These are phyloP conservation scores for Artemisia argyi DNA, from an alignment of 129 eudicot species.

Conservation along the genomic window DNA sequence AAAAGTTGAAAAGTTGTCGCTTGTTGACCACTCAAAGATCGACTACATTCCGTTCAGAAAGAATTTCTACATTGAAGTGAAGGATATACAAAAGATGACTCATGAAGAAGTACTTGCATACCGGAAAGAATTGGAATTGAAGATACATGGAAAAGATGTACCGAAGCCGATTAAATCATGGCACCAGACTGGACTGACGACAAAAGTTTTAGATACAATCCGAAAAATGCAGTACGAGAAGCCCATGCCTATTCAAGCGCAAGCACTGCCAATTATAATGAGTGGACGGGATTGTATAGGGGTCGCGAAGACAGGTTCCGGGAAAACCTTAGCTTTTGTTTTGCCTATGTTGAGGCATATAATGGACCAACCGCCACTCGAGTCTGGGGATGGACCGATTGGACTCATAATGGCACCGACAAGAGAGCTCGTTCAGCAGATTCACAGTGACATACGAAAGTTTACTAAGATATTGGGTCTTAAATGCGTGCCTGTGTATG, in stretches of 20 bases:
- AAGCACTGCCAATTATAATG: slow-evolving; percentile 77
- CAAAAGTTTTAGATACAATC: slow-evolving; percentile 59
- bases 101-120: slow-evolving; percentile 60
- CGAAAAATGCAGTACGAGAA: slow-evolving; percentile 66
- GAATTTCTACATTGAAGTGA: slow-evolving; percentile 70
- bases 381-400: slow-evolving; percentile 78
- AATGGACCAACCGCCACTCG: slow-evolving; percentile 69
- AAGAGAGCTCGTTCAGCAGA: slow-evolving; percentile 85
- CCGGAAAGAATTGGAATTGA: slow-evolving; percentile 64
- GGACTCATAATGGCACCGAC: slow-evolving; percentile 89
- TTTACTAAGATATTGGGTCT: slow-evolving; percentile 64
- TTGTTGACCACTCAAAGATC: slow-evolving; percentile 78
- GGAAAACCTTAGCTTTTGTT: slow-evolving; percentile 79
- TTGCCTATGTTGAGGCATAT: slow-evolving; percentile 84
- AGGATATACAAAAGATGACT: slow-evolving; percentile 63
- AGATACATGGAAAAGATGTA: slow-evolving; percentile 77
- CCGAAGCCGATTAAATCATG: slow-evolving; percentile 79
- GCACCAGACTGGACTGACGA: slow-evolving; percentile 71
- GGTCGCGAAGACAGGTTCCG: slow-evolving; percentile 79
- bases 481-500: slow-evolving; percentile 79
- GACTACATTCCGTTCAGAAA: slow-evolving; percentile 64
- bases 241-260: slow-evolving; percentile 80
- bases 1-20: slow-evolving; percentile 64
- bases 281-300: slow-evolving; percentile 87
- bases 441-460: slow-evolving; percentile 68